These are phyloP conservation scores for Crucibulum laeve DNA, from an alignment of 768 basidiomycete genomes.

Conservation along the genomic window DNA sequence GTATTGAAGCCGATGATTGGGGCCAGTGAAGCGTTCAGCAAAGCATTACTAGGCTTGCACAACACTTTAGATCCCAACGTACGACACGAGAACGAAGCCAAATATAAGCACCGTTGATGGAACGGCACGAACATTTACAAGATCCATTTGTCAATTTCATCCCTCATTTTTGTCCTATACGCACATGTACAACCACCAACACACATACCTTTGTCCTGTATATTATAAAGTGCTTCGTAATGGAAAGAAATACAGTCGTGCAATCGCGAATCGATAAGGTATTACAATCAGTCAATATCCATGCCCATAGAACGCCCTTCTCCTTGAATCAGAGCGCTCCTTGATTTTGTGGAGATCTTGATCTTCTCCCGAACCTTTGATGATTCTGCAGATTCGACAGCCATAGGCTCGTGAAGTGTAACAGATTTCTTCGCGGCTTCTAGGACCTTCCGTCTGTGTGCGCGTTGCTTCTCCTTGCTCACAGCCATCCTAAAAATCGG, in stretches of 20 bases:
- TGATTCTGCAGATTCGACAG: slow-evolving; percentile 33
- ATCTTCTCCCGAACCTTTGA: slow-evolving; percentile 72
- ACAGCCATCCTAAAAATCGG: slow-evolving; percentile 66
- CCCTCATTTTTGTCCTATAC: slow-evolving; percentile 7
- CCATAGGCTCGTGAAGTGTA: slow-evolving; percentile 64
- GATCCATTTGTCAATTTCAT: background rate
- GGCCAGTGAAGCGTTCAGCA: slow-evolving; percentile 93
- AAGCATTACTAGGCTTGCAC: slow-evolving; percentile 89
- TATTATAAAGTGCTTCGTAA: slow-evolving; percentile 4
- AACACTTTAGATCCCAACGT: slow-evolving; percentile 89
- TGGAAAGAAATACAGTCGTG: background rate
- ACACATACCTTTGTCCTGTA: background rate
- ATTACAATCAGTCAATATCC: slow-evolving; percentile 67
- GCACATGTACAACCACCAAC: background rate
- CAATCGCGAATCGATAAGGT: too few species aligned
- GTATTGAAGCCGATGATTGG: slow-evolving; percentile 98
- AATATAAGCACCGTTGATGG: slow-evolving; percentile 84
- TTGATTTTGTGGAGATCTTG: slow-evolving; percentile 58
- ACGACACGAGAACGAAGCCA: slow-evolving; percentile 81
- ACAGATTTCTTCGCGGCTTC: slow-evolving; percentile 54
- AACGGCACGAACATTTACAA: background rate
- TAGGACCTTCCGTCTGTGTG: slow-evolving; percentile 64
- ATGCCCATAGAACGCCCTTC: slow-evolving; percentile 90
- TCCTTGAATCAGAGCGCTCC: slow-evolving; percentile 74
- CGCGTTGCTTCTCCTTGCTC: slow-evolving; percentile 72